These are phyloP conservation scores for Parascedosporium putredinis DNA, from an alignment of 2,329 filamentous ascomycete genomes.

Conservation along the genomic window DNA sequence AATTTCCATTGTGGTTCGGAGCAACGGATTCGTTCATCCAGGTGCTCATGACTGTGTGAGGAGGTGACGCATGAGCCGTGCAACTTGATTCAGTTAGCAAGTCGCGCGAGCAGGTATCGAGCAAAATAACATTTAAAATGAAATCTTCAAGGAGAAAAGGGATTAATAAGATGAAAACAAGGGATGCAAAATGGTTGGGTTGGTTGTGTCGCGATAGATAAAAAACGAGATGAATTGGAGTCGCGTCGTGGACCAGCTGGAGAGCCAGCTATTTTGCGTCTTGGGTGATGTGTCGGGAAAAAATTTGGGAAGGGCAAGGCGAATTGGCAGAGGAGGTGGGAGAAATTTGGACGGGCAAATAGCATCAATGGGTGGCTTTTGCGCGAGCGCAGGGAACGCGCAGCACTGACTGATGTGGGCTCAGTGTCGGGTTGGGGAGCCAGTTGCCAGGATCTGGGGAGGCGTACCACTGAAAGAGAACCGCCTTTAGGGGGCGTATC, in stretches of 20 bases:
- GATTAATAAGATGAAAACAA: background rate
- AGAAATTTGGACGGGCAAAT: background rate
- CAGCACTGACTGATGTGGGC: background rate
- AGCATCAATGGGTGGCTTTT: conserved; percentile 5
- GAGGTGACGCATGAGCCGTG: conserved; percentile 6
- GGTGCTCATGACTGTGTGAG: conserved; percentile 45
- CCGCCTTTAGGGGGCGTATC: too few species aligned
- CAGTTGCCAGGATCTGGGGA: background rate
- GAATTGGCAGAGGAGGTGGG: background rate
- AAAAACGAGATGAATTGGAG: background rate
- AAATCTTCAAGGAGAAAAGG: background rate
- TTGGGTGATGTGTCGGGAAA: conserved; percentile 7
- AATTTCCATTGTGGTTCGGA: conserved; percentile 60
- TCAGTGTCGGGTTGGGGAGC: background rate
- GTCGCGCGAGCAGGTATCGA: background rate
- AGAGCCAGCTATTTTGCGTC: background rate
- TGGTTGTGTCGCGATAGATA: conserved; percentile 6
- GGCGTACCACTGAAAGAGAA: background rate
- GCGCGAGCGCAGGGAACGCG: background rate
- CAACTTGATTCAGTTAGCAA: conserved; percentile 5
- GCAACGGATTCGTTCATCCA: conserved; percentile 59
- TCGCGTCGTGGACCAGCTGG: conserved; percentile 8
- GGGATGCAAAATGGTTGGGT: conserved; percentile 4
- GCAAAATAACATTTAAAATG: background rate
- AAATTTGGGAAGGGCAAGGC: background rate